Conservation (phyloP, 2,329 filamentous ascomycete species). For the Penicillium aurantiogriseum region DNA sequence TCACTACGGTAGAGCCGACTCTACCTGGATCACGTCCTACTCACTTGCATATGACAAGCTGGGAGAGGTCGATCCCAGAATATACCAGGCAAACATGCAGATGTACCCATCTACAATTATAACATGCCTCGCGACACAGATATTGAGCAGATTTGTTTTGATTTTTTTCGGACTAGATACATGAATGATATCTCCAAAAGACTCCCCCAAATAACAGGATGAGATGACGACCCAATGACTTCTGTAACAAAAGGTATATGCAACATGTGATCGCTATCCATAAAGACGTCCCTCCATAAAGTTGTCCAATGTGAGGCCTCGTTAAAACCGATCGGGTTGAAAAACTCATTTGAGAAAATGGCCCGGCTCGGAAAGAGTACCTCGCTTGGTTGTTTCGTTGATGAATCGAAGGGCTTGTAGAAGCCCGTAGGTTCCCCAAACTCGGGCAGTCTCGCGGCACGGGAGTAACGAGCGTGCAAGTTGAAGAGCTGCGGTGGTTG, state of each 20-base stretch:
- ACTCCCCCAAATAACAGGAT: background rate
- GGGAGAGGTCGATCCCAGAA: background rate
- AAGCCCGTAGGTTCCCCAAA: background rate
- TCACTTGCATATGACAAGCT: too few relatives aligned
- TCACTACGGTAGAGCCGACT: too few relatives aligned
- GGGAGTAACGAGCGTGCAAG: background rate
- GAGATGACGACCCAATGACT: background rate
- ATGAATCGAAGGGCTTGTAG: background rate
- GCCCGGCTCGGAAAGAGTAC: constrained; percentile 8
- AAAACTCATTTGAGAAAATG: constrained; percentile 7
- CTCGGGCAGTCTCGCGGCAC: background rate
- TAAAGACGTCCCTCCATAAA: constrained; percentile 6
- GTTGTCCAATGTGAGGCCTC: constrained; percentile 7
- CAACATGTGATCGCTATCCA: constrained; percentile 6
- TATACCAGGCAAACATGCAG: background rate
- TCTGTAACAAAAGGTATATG: constrained; percentile 8
- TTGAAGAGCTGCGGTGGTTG: constrained; percentile 1
- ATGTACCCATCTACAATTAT: background rate
- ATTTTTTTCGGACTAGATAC: background rate
- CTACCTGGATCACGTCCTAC: too few relatives aligned
- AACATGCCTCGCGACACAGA: background rate
- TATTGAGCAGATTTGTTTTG: background rate
- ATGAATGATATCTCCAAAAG: background rate
- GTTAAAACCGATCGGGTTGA: constrained; percentile 10
- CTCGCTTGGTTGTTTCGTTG: background rate